phyloP scores from a whole-genome alignment of 2,329 filamentous ascomycete genomes.

The Microcyclospora pomicola region DNA sequence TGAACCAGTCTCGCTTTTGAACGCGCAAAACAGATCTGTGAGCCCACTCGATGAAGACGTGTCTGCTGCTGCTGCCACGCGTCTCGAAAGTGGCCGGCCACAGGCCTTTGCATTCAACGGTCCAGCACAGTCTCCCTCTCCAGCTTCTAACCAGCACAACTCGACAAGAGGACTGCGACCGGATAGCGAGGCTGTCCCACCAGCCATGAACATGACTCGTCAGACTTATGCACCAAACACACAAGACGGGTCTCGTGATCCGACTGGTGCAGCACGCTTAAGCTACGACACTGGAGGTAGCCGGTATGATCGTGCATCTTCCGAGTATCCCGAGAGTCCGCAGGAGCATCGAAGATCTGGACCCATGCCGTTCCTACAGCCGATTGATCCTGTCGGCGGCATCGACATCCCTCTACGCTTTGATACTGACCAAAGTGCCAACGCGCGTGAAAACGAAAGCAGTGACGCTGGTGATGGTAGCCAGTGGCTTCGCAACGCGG shows the following conservation, averaged over 20 bases:
- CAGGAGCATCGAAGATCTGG: constrained; percentile 7
- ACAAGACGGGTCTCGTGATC: no score
- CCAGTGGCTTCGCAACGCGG: constrained; percentile 17
- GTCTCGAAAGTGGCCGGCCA: background rate
- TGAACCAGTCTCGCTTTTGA: constrained; percentile 8
- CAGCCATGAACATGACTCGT: background rate
- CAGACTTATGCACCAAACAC: no score
- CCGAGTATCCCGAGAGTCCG: constrained; percentile 3
- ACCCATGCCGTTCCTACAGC: constrained; percentile 12
- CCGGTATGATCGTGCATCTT: background rate
- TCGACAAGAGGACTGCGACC: background rate
- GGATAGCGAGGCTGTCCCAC: background rate
- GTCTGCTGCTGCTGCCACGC: background rate
- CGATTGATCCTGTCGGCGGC: constrained; percentile 16
- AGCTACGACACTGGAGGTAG: background rate
- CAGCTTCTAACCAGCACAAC: no score
- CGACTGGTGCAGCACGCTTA: background rate
- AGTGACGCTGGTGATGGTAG: constrained; percentile 4
- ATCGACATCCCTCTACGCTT: constrained; percentile 21
- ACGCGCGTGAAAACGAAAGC: constrained; percentile 1
- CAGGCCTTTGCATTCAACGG: constrained; percentile 9
- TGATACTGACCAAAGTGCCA: constrained; percentile 10
- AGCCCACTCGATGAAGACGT: constrained; percentile 8
- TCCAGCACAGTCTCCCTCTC: no score
- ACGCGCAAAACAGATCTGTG: constrained; percentile 9